phyloP scores from a whole-genome alignment of 2,329 filamentous ascomycete genomes.

The Mollisiaceae sp. region DNA sequence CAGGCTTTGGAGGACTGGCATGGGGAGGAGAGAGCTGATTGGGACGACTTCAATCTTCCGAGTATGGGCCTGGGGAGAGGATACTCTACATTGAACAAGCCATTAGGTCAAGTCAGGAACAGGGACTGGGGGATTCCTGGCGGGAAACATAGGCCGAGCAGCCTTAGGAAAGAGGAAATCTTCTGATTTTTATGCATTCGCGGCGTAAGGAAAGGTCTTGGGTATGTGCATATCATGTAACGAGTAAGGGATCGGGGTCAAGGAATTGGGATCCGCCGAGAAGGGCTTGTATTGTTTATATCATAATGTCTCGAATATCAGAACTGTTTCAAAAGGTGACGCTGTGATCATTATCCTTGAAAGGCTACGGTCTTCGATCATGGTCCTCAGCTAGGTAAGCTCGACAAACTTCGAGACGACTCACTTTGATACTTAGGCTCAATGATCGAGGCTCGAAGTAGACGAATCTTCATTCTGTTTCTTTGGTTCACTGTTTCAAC shows the following conservation, averaged over 20 bases:
- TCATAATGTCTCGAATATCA: slow-evolving; percentile 13
- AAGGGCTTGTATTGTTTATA: slow-evolving; percentile 12
- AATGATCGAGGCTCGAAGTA: not conserved
- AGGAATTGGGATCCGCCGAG: not conserved
- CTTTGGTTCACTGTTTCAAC: too few relatives aligned
- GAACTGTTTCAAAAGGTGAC: not conserved
- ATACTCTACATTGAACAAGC: slow-evolving; percentile 38
- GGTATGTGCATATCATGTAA: slow-evolving; percentile 1
- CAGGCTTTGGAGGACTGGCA: slow-evolving; percentile 34
- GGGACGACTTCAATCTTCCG: slow-evolving; percentile 34
- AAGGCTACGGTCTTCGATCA: not conserved
- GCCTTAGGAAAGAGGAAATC: slow-evolving; percentile 39
- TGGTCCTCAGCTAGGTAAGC: not conserved
- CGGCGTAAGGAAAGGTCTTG: not conserved
- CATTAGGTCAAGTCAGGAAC: slow-evolving; percentile 38
- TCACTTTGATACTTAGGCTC: not conserved
- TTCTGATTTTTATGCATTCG: slow-evolving; percentile 16
- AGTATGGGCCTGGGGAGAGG: slow-evolving; percentile 30
- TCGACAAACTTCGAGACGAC: not conserved
- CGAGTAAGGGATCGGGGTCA: slow-evolving; percentile 6
- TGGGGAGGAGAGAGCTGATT: slow-evolving; percentile 34
- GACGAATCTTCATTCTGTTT: too few relatives aligned
- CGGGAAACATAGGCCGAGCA: slow-evolving; percentile 39
- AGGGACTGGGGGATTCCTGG: slow-evolving; percentile 38
- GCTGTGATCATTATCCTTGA: not conserved